phyloP scores from a whole-genome alignment of 2,329 filamentous ascomycete species.

The Aspergillus nomiae region DNA sequence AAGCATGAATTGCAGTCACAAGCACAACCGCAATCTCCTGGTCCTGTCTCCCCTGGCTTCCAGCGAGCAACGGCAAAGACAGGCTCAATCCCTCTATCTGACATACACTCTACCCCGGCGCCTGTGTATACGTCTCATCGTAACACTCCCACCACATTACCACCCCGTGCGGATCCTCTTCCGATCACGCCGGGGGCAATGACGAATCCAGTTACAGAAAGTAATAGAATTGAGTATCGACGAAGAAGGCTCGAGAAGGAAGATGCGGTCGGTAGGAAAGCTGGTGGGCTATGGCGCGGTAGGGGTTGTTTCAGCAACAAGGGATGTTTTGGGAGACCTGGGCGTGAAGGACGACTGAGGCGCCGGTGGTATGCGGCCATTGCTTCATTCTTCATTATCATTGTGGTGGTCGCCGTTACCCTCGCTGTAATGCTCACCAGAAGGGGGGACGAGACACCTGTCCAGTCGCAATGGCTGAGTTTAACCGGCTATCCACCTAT shows the following conservation, averaged over 20 bases:
- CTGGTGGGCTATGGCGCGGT: slow-evolving; percentile 66
- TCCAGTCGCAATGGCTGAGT: slow-evolving; percentile 72
- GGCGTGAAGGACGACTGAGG: slow-evolving; percentile 64
- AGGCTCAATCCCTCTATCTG: slow-evolving; percentile 61
- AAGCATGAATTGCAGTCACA: slow-evolving; percentile 41
- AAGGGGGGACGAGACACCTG: slow-evolving; percentile 43
- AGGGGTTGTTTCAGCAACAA: slow-evolving; percentile 63
- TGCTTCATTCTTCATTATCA: slow-evolving; percentile 52
- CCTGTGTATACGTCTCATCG: slow-evolving; percentile 41
- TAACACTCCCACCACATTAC: slow-evolving; percentile 19
- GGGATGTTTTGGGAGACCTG: slow-evolving; percentile 67
- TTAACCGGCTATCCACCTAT: slow-evolving; percentile 84
- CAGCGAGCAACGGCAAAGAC: slow-evolving; percentile 64
- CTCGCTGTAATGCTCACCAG: slow-evolving; percentile 60
- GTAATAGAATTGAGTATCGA: slow-evolving; percentile 52
- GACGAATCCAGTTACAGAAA: slow-evolving; percentile 23
- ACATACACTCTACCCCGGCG: slow-evolving; percentile 50
- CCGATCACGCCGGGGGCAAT: slow-evolving; percentile 27
- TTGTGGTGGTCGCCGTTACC: slow-evolving; percentile 61
- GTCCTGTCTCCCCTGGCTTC: slow-evolving; percentile 64
- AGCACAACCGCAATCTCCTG: slow-evolving; percentile 49
- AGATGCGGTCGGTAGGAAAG: slow-evolving; percentile 59
- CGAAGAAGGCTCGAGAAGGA: slow-evolving; percentile 66
- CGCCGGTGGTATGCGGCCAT: slow-evolving; percentile 63
- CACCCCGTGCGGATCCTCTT: slow-evolving; percentile 28